Evolutionary conservation across 2,329 filamentous ascomycete genomes (phyloP).

Genomic region (Trichoderma sp.): DNA sequence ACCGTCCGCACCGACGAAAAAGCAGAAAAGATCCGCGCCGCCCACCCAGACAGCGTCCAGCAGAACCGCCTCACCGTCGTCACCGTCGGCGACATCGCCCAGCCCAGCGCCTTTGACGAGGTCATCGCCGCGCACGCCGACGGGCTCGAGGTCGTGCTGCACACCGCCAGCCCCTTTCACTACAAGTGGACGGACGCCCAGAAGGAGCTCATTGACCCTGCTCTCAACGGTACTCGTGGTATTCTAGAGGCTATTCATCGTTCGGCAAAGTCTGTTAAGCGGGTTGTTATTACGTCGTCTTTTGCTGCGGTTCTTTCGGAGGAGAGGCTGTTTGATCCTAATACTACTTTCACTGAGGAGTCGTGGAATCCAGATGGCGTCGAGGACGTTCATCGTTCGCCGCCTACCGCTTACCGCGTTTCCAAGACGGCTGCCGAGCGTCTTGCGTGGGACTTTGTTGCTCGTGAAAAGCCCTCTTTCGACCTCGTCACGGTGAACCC

Average conservation of each 20-base stretch:
- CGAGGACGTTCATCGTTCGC: conserved; percentile 40
- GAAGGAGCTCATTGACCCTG: conserved; percentile 56
- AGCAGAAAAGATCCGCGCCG: conserved; percentile 46
- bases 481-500: conserved; percentile 54
- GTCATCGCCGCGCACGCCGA: conserved; percentile 41
- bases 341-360: conserved; percentile 43
- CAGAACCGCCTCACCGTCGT: conserved; percentile 45
- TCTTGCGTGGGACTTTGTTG: conserved; percentile 53
- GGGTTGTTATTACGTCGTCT: conserved; percentile 62
- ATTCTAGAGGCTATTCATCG: conserved; percentile 68
- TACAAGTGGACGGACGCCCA: conserved; percentile 50
- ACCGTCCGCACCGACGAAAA: conserved; percentile 56
- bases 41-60: conserved; percentile 43
- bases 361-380: conserved; percentile 54
- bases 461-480: conserved; percentile 42
- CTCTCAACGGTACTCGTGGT: conserved; percentile 60
- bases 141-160: conserved; percentile 52
- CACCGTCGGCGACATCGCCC: conserved; percentile 76
- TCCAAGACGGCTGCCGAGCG: conserved; percentile 55
- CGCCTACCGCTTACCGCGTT: conserved; percentile 49
- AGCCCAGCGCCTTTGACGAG: conserved; percentile 69
- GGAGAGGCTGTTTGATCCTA: conserved; percentile 36
- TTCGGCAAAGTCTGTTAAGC: conserved; percentile 61
- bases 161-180: conserved; percentile 61
- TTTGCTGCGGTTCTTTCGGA: conserved; percentile 52